phyloP scores from a whole-genome alignment of 2,329 filamentous ascomycete species.

The Epichloe typhina region DNA sequence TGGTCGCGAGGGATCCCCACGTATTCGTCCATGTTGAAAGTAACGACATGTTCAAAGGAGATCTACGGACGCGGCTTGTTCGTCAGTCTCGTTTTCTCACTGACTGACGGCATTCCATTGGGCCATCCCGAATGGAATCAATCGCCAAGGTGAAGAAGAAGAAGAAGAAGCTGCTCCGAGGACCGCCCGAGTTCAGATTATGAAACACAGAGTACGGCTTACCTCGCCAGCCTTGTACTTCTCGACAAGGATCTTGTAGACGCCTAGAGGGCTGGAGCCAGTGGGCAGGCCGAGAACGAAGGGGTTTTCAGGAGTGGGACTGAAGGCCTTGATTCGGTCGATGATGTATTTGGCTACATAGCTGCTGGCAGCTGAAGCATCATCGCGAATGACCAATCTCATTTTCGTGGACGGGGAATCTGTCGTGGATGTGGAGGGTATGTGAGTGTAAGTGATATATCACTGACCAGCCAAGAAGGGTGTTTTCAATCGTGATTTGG shows the following conservation, averaged over 20 bases:
- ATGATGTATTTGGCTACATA: slow-evolving; percentile 77
- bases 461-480: background rate
- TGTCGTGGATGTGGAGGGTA: slow-evolving; percentile 8
- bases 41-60: slow-evolving; percentile 79
- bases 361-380: slow-evolving; percentile 52
- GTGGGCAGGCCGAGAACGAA: slow-evolving; percentile 78
- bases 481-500: background rate
- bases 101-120: background rate
- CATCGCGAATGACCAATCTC: slow-evolving; percentile 74
- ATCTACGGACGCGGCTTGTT: slow-evolving; percentile 31
- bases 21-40: slow-evolving; percentile 93
- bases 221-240: slow-evolving; percentile 54
- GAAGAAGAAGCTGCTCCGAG: too few species aligned
- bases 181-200: too few species aligned
- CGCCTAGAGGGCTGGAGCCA: slow-evolving; percentile 64
- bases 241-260: slow-evolving; percentile 65
- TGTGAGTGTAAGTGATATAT: background rate
- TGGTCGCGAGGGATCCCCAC: slow-evolving; percentile 73
- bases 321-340: slow-evolving; percentile 66
- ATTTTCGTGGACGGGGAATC: slow-evolving; percentile 28
- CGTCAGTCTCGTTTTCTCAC: slow-evolving; percentile 1
- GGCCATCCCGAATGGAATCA: background rate
- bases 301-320: slow-evolving; percentile 56
- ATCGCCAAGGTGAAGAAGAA: background rate
- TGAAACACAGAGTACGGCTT: background rate